Percentiles rank a stretch among this genome's conserved stretches.
Conservation (phyloP, 2,329 filamentous ascomycete species). For the Acarospora socialis region DNA sequence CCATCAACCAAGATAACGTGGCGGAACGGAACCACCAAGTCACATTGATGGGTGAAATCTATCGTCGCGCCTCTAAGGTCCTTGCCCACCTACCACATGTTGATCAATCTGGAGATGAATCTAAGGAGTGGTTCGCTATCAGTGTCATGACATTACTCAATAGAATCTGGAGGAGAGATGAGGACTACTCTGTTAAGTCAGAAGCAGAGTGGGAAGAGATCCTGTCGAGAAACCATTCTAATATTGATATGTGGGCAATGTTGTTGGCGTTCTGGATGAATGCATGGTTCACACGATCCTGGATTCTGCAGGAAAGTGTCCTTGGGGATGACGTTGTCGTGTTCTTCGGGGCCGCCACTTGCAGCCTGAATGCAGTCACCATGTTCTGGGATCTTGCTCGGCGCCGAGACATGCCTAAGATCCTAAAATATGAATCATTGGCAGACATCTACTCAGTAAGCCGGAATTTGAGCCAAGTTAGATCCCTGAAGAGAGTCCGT, state of each 20-base stretch:
- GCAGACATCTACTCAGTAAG: too few relatives aligned
- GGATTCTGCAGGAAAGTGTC: constrained; percentile 4
- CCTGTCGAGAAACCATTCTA: not conserved
- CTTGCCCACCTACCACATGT: constrained; percentile 2
- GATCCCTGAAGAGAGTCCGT: too few relatives aligned
- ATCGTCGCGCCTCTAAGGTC: constrained; percentile 1
- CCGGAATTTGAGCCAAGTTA: too few relatives aligned
- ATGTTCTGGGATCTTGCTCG: too few relatives aligned
- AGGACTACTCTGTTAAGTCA: too few relatives aligned
- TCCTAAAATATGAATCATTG: too few relatives aligned
- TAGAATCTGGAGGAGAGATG: too few relatives aligned
- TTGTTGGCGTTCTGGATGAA: not conserved
- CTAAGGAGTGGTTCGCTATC: not conserved
- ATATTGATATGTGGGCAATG: constrained; percentile 1
- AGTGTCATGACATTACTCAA: constrained; percentile 5
- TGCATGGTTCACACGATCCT: constrained; percentile 2
- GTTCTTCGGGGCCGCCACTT: not conserved
- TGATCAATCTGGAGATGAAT: constrained; percentile 6
- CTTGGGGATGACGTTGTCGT: not conserved
- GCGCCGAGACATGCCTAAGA: too few relatives aligned
- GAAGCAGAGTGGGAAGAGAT: too few relatives aligned
- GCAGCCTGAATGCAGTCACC: too few relatives aligned
- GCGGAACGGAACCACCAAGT: constrained; percentile 7
- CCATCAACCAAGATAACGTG: constrained; percentile 6
- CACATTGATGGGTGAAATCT: constrained; percentile 7